Evolutionary conservation across 768 basidiomycete species (phyloP), one percentile per base, ranked within the genome.

Genomic region (Fomitopsis serialis): DNA sequence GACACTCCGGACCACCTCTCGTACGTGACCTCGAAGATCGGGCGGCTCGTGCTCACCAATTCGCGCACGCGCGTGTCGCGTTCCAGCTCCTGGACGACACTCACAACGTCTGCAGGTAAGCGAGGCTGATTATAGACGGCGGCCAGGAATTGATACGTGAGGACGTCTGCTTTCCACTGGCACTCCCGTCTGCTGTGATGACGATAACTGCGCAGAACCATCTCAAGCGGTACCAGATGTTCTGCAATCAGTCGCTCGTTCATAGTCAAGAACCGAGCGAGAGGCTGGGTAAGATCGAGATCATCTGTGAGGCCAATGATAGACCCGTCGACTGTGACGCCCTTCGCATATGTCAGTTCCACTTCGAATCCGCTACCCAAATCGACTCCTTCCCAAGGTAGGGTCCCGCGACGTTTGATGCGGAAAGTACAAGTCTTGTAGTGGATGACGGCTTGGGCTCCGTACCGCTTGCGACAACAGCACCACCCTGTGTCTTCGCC

Each of bases 281-380:
- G 75, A 1, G 75, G 66, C 4, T 77, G 68, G 0, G 83, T 87
- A 44, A 90, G 68, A 48, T 83, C 79, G 54, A 79, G 85, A 58
- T 85, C 82, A 58, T 83, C 81, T 57, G 75, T 78, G 36, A 90
- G 70, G 0, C 89, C 87, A 54, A 89, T 80, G 22, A 73, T 66
- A 10, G 73, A 72, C 17, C 78, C 80, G 25, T 77, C 67, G 3
- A 81, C 68, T 23, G 61, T 61, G 43, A 89, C 72, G 24, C 70
- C 62, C 59, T 76, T 79, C 4, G 76, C 68, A 61, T 88, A 92
- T 11, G 68, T 68, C 37, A 92, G 69, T 48, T 77, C 68, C 47
- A 88, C 71, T 25, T 78, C 68, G 61, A 92, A 89, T 11, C 89
- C 88, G 59, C 83, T 87, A 5, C 83, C 87, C 6, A 87, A 67